Percentiles rank a stretch among this genome's conserved stretches.
Conservation (phyloP, 805 yeast genomes). For the Schwanniomyces vanrijiae region DNA sequence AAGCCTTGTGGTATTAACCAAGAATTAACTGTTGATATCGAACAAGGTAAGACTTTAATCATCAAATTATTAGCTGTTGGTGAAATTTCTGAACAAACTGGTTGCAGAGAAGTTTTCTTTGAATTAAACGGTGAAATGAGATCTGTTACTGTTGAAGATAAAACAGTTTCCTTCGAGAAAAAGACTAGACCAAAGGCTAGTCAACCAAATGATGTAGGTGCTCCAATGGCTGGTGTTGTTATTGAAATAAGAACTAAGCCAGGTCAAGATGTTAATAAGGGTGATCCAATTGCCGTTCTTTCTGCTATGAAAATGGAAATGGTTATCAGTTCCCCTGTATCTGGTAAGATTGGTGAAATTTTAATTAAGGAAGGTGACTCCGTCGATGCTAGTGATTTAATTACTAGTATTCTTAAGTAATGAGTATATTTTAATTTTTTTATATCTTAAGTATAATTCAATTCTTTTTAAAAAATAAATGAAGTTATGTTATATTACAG, state of each 20-base stretch:
- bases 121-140: constrained; percentile 98
- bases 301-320: constrained; percentile 99
- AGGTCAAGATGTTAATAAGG: constrained; percentile 90
- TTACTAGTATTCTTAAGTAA: constrained; percentile 41
- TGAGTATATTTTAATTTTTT: neutral
- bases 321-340: constrained; percentile 91
- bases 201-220: constrained; percentile 90
- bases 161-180: constrained; percentile 80
- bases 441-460: neutral
- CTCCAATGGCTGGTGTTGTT: constrained; percentile 99
- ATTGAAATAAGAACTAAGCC: constrained; percentile 90
- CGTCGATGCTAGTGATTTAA: constrained; percentile 90
- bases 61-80: constrained; percentile 91
- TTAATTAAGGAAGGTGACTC: constrained; percentile 87
- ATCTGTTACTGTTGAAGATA: constrained; percentile 90
- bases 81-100: constrained; percentile 80
- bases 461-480: neutral
- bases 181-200: constrained; percentile 90
- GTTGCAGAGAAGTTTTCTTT: constrained; percentile 93
- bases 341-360: constrained; percentile 80
- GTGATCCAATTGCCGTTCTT: constrained; percentile 90
- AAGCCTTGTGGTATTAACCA: constrained; percentile 86
- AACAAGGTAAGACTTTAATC: constrained; percentile 91
- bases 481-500: neutral
- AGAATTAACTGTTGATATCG: constrained; percentile 86